Conservation (phyloP, 768 basidiomycete genomes). For the Arthromyces matolae region DNA sequence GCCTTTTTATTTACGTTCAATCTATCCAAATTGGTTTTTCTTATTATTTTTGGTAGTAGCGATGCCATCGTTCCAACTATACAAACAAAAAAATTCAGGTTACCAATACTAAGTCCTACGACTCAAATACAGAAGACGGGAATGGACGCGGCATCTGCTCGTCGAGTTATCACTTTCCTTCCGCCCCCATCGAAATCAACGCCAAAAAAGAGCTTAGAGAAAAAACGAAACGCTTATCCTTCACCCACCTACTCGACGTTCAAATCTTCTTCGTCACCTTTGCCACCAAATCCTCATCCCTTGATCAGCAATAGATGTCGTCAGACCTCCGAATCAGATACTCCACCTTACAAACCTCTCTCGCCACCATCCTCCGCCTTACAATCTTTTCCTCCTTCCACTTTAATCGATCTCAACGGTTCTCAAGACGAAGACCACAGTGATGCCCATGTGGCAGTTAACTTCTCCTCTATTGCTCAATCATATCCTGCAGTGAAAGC, state of each 20-base stretch:
- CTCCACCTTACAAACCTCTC: background rate
- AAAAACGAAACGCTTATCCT: constrained; percentile 10
- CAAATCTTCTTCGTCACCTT: constrained; percentile 2
- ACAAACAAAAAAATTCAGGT: constrained; percentile 13
- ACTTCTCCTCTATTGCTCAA: constrained; percentile 3
- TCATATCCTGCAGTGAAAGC: constrained; percentile 8
- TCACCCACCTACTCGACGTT: constrained; percentile 12
- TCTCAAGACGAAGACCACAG: background rate
- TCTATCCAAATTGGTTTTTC: background rate
- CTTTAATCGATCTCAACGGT: background rate
- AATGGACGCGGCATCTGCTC: constrained; percentile 20
- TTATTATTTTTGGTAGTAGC: background rate
- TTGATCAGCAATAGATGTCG: background rate
- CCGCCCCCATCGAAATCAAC: constrained; percentile 19
- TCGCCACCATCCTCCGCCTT: constrained; percentile 13
- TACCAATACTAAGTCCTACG: constrained; percentile 6
- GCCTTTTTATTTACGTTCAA: background rate
- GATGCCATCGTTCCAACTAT: background rate
- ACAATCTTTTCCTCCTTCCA: background rate
- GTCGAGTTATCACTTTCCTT: constrained; percentile 23
- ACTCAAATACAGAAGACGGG: constrained; percentile 12
- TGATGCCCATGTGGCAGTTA: background rate
- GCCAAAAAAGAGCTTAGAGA: background rate
- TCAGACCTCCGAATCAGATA: background rate
- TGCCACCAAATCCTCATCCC: background rate